phyloP scores from a whole-genome alignment of 805 yeast species.

The Komagataella populi region DNA sequence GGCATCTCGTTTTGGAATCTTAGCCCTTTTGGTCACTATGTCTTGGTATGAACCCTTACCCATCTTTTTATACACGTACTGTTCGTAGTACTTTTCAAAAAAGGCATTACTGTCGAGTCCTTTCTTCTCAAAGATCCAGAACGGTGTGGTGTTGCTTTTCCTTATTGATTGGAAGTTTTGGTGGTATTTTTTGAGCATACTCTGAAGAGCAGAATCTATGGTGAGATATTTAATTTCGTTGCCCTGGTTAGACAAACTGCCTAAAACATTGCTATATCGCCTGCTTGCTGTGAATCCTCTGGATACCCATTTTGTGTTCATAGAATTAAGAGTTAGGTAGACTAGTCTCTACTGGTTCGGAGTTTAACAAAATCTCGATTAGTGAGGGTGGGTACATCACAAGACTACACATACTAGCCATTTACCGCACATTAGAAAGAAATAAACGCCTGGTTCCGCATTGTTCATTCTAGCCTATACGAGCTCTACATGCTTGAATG shows the following conservation, averaged over 20 bases:
- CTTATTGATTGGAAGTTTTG: neutral
- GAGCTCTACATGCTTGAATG: too few species aligned
- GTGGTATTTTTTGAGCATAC: neutral
- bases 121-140: neutral
- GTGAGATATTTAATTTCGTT: neutral
- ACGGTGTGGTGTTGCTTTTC: neutral
- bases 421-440: too few species aligned
- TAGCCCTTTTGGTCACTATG: neutral
- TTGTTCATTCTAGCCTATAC: neutral
- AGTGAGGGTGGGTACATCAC: neutral
- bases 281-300: neutral
- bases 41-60: neutral
- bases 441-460: neutral
- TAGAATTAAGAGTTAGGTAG: neutral
- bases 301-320: neutral
- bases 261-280: neutral
- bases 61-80: neutral
- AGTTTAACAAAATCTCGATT: neutral
- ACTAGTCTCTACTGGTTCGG: neutral
- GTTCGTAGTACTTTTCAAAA: neutral
- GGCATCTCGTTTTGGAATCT: neutral
- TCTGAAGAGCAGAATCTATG: neutral
- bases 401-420: too few species aligned
- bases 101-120: neutral
- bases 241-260: neutral